A percentile compares a stretch with the other conserved stretches of the same genome.
Conservation (phyloP, 148 eudicot genomes). For the Cornus kousa region DNA sequence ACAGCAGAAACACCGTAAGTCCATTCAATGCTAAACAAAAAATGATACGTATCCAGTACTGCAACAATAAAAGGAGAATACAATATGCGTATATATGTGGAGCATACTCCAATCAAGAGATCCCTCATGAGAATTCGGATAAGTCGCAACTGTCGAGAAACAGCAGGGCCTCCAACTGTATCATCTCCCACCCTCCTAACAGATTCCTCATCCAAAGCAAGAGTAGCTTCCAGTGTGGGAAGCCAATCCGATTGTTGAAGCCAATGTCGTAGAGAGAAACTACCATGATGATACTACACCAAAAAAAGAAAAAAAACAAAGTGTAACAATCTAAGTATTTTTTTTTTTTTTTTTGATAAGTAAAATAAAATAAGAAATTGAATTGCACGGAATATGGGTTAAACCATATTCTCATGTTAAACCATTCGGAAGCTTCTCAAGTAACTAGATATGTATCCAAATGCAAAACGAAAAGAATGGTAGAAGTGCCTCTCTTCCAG, state of each 20-base stretch:
- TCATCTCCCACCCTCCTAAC: conserved; percentile 93
- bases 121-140: conserved; percentile 93
- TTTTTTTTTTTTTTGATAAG: too few relatives aligned
- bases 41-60: background rate
- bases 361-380: too few relatives aligned
- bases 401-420: background rate
- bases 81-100: background rate
- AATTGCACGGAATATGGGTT: too few relatives aligned
- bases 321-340: background rate
- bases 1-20: conserved; percentile 9
- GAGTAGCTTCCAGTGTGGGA: conserved; percentile 94
- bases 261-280: conserved; percentile 92
- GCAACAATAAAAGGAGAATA: background rate
- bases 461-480: background rate
- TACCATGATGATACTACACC: conserved; percentile 92
- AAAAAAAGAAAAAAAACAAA: background rate
- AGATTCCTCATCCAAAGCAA: conserved; percentile 92
- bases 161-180: conserved; percentile 91
- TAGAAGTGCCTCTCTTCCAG: background rate
- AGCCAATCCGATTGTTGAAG: conserved; percentile 98
- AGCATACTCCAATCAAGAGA: conserved; percentile 91
- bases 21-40: background rate
- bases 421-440: background rate
- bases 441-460: background rate
- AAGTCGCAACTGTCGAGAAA: conserved; percentile 81